phyloP scores from a whole-genome alignment of 1,139 yeast genomes.

The Blastobotrys aristatus region DNA sequence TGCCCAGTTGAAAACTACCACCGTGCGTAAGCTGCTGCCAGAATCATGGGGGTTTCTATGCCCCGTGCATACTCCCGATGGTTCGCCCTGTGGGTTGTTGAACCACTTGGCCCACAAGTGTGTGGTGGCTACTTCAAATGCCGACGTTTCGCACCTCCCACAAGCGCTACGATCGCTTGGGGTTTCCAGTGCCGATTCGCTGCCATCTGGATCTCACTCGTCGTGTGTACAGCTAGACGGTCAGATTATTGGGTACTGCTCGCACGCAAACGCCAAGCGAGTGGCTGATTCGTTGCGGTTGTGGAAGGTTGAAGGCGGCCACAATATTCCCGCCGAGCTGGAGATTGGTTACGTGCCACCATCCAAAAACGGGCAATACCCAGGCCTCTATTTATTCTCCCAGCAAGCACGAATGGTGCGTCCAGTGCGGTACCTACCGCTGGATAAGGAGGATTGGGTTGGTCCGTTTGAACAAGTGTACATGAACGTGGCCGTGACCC shows the following conservation, averaged over 20 bases:
- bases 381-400: slow-evolving; percentile 87
- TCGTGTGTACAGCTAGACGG: slow-evolving; percentile 95
- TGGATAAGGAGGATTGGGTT: slow-evolving; percentile 74
- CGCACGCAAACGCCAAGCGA: slow-evolving; percentile 80
- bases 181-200: slow-evolving; percentile 61
- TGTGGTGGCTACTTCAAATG: slow-evolving; percentile 68
- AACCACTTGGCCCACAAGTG: slow-evolving; percentile 97
- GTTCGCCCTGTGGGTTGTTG: slow-evolving; percentile 97
- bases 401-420: slow-evolving; percentile 95
- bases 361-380: slow-evolving; percentile 91
- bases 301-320: slow-evolving; percentile 83
- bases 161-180: slow-evolving; percentile 67
- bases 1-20: slow-evolving; percentile 95
- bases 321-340: slow-evolving; percentile 73
- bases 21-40: slow-evolving; percentile 92
- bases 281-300: slow-evolving; percentile 86
- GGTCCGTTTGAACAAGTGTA: slow-evolving; percentile 99
- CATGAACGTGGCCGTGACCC: slow-evolving; percentile 93
- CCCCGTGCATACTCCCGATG: slow-evolving; percentile 99
- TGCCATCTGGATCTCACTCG: slow-evolving; percentile 81
- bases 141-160: slow-evolving; percentile 73
- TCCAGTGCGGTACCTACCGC: slow-evolving; percentile 87
- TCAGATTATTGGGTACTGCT: slow-evolving; percentile 86
- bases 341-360: slow-evolving; percentile 97
- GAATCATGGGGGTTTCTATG: slow-evolving; percentile 99